A percentile compares a stretch with the other conserved stretches of the same genome.
These are phyloP conservation scores for Argentina anserina DNA, from an alignment of 306 rosid species.

Conservation along the genomic window DNA sequence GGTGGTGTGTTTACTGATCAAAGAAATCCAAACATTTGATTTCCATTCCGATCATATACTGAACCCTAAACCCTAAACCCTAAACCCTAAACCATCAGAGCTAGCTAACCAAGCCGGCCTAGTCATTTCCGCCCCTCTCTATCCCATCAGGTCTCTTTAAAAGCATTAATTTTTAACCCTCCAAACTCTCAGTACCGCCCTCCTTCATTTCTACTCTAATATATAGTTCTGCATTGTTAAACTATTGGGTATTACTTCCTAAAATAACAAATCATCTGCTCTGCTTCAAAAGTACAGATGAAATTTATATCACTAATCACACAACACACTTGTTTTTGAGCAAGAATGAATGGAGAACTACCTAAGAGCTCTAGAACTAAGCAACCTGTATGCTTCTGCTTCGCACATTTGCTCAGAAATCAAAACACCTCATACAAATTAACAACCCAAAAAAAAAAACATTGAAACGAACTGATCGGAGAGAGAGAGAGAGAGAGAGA, in stretches of 20 bases:
- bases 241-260: not conserved
- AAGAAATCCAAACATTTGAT: no score
- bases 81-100: no score
- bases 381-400: not conserved
- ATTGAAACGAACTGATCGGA: not conserved
- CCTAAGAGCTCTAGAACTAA: not conserved
- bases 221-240: no score
- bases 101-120: no score
- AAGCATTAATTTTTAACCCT: not conserved
- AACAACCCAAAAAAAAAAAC: not conserved
- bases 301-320: not conserved
- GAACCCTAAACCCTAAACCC: no score
- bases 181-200: no score
- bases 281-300: not conserved
- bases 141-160: not conserved
- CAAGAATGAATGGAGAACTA: not conserved
- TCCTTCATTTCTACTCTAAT: no score
- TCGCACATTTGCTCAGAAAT: not conserved
- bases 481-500: no score
- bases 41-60: no score
- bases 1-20: no score
- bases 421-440: not conserved
- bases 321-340: no score
- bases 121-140: no score
- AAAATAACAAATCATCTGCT: not conserved